A percentile compares a stretch with the other conserved stretches of the same genome.
Conservation (phyloP, 106 monocot species). For the Phalaenopsis aphrodite region DNA sequence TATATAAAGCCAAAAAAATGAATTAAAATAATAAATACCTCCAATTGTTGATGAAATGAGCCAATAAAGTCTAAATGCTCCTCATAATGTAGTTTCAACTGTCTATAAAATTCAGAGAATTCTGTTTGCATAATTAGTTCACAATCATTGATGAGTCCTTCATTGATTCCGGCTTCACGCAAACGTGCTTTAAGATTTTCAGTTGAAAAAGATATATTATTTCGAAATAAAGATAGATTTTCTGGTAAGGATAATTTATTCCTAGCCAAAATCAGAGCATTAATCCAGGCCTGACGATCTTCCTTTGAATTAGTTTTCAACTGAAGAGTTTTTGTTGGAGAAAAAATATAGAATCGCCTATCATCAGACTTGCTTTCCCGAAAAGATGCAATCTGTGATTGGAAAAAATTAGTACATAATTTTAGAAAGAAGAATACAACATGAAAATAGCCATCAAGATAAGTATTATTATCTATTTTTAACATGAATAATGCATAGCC, state of each 20-base stretch:
- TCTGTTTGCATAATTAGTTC: constrained; percentile 79
- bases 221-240: constrained; percentile 22
- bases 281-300: constrained; percentile 85
- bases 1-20: background rate
- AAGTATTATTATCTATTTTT: background rate
- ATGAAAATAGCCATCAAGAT: background rate
- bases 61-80: constrained; percentile 50
- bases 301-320: constrained; percentile 60
- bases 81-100: constrained; percentile 49
- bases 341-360: constrained; percentile 76
- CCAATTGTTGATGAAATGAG: constrained; percentile 49
- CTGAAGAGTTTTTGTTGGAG: constrained; percentile 78
- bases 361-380: constrained; percentile 84
- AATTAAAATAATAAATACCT: constrained; percentile 28
- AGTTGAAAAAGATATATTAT: constrained; percentile 57
- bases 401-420: background rate
- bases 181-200: constrained; percentile 67
- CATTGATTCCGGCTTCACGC: constrained; percentile 60
- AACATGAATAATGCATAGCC: background rate
- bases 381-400: constrained; percentile 58
- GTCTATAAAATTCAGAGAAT: constrained; percentile 45
- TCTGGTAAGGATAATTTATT: constrained; percentile 32
- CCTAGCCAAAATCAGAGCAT: constrained; percentile 66
- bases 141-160: constrained; percentile 64
- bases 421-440: background rate